These are phyloP conservation scores for Penicillium decumbens DNA, from an alignment of 2,329 filamentous ascomycete species.

Conservation along the genomic window DNA sequence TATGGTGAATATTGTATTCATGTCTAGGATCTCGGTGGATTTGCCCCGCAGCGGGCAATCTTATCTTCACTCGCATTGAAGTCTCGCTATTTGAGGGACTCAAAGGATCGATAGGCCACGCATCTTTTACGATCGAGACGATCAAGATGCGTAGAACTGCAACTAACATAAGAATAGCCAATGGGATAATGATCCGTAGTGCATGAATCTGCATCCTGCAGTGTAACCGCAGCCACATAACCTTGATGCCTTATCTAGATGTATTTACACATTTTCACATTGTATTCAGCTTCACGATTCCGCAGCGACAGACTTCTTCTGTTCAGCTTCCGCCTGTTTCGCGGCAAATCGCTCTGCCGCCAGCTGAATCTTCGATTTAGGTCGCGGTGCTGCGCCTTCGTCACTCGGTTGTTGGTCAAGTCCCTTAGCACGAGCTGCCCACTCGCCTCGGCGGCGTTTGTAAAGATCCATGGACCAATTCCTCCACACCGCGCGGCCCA, in stretches of 20 bases:
- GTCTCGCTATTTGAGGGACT: background rate
- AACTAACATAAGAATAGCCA: background rate
- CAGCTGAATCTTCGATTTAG: constrained; percentile 53
- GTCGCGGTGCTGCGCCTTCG: constrained; percentile 26
- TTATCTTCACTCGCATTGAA: background rate
- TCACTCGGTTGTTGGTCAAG: constrained; percentile 29
- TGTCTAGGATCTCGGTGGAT: background rate
- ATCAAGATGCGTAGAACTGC: background rate
- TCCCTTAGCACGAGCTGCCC: constrained; percentile 59
- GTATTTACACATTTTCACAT: background rate
- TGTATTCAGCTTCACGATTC: background rate
- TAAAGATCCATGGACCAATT: constrained; percentile 73
- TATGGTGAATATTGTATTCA: background rate
- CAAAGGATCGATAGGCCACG: background rate
- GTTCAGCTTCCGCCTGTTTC: constrained; percentile 25
- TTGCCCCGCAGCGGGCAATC: constrained; percentile 1
- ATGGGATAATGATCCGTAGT: background rate
- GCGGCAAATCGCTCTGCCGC: constrained; percentile 55
- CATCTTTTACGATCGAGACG: too few relatives aligned
- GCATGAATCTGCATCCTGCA: background rate
- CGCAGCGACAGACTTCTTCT: constrained; percentile 7
- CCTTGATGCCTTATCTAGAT: background rate
- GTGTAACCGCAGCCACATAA: background rate
- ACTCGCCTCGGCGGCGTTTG: constrained; percentile 58
- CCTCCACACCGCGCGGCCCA: constrained; percentile 65